A percentile compares a stretch with the other conserved stretches of the same genome.
Evolutionary conservation across 1,284 basidiomycete species (phyloP).

Genomic region (Chondrostereum purpureum): DNA sequence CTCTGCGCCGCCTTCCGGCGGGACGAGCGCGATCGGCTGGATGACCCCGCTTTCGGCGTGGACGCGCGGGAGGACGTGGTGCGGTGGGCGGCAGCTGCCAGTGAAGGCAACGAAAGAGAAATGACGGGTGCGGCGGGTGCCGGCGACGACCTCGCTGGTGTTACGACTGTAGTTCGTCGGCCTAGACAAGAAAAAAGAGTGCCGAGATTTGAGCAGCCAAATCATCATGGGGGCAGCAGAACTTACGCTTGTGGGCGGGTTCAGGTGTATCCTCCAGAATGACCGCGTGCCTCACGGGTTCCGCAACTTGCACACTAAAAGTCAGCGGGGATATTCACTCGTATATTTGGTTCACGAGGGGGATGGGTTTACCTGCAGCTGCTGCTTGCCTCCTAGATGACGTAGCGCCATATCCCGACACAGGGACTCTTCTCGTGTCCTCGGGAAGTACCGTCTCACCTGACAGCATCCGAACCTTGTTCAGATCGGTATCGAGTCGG

Average conservation of each 20-base stretch:
- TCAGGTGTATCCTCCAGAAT: background rate
- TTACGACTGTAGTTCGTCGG: background rate
- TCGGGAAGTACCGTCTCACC: slow-evolving; percentile 34
- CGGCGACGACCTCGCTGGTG: background rate
- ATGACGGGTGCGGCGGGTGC: background rate
- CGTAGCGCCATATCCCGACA: no score
- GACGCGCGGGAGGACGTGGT: background rate
- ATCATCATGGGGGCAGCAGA: background rate
- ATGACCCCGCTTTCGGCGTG: background rate
- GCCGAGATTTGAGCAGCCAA: background rate
- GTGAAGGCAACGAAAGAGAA: background rate
- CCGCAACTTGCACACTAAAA: no score
- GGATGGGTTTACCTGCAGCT: no score
- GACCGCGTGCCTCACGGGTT: no score
- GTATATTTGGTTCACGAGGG: no score
- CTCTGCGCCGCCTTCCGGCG: background rate
- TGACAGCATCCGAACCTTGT: slow-evolving; percentile 48
- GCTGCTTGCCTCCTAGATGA: no score
- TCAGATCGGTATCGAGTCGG: slow-evolving; percentile 51
- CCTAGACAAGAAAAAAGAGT: no score
- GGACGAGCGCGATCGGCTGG: background rate
- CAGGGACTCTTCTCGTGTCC: slow-evolving; percentile 15
- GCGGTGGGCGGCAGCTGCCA: background rate
- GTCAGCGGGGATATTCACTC: no score
- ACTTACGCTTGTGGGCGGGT: slow-evolving; percentile 1